A percentile compares a stretch with the other conserved stretches of the same genome.
Evolutionary conservation across 2,329 filamentous ascomycete genomes (phyloP).

Genomic region (Ophiocordyceps camponoti-saundersi): DNA sequence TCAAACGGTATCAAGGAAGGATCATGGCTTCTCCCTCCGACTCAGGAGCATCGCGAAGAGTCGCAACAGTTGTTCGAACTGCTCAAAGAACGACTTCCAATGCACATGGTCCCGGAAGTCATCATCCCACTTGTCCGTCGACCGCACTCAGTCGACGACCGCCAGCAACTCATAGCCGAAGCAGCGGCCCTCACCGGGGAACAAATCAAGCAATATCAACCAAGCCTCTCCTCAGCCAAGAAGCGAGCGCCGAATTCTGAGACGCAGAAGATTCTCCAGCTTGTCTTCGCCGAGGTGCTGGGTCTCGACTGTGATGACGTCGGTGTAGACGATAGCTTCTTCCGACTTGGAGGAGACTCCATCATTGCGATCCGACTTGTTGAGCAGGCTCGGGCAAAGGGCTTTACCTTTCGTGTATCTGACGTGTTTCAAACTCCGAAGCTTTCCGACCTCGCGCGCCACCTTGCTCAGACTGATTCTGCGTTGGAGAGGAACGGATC

Average conservation of each 20-base stretch:
- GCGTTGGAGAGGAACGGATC: background rate
- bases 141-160: background rate
- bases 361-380: constrained; percentile 12
- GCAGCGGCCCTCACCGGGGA: background rate
- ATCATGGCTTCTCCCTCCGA: background rate
- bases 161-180: background rate
- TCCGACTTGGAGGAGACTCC: constrained; percentile 2
- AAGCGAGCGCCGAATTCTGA: background rate
- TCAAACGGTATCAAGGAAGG: background rate
- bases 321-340: constrained; percentile 3
- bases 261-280: background rate
- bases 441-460: background rate
- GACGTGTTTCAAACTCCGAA: constrained; percentile 1
- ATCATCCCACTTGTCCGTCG: constrained; percentile 1
- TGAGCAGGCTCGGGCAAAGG: background rate
- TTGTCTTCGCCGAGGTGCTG: background rate
- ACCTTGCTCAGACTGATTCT: background rate
- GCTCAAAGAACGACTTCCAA: constrained; percentile 1
- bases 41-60: background rate
- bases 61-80: background rate
- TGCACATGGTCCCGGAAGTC: constrained; percentile 4
- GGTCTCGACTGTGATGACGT: background rate
- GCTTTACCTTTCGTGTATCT: constrained; percentile 2
- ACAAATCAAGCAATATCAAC: constrained; percentile 1
- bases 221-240: background rate